Percentiles rank a stretch among this genome's conserved stretches.
Conservation (phyloP, 768 basidiomycete genomes). For the Rhizopogon vinicolor region DNA sequence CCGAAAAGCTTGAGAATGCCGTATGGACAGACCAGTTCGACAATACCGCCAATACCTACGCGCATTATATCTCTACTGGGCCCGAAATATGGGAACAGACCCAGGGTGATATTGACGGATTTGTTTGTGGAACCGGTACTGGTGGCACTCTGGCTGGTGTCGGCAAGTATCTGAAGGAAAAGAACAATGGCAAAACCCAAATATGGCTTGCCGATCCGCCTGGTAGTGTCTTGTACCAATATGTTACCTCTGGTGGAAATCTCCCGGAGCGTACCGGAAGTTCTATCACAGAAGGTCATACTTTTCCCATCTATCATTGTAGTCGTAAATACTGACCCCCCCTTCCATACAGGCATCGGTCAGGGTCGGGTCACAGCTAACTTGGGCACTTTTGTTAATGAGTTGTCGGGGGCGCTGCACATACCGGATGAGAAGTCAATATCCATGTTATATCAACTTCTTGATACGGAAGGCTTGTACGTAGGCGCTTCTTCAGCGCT, state of each 20-base stretch:
- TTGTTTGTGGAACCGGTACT: conserved; percentile 92
- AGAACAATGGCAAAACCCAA: conserved; percentile 71
- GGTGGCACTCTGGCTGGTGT: conserved; percentile 94
- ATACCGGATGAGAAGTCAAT: conserved; percentile 89
- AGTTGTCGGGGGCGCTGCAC: conserved; percentile 78
- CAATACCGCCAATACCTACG: conserved; percentile 86
- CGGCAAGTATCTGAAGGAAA: conserved; percentile 81
- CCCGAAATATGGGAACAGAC: conserved; percentile 97
- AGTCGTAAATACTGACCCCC: not conserved
- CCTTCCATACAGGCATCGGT: conserved; percentile 68
- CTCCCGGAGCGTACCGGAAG: conserved; percentile 75
- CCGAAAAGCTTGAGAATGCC: conserved; percentile 67
- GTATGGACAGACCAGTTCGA: conserved; percentile 99
- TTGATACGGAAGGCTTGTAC: conserved; percentile 92
- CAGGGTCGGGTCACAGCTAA: conserved; percentile 96
- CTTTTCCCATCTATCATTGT: not conserved
- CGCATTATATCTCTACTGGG: conserved; percentile 87
- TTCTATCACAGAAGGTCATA: conserved; percentile 85
- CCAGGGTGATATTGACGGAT: conserved; percentile 75
- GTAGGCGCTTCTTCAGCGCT: conserved; percentile 91
- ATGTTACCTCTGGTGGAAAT: conserved; percentile 75
- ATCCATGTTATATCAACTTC: conserved; percentile 86
- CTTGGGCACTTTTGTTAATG: conserved; percentile 72
- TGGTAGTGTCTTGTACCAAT: conserved; percentile 86
- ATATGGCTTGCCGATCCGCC: conserved; percentile 97